Evolutionary conservation across 768 basidiomycete species (phyloP).

Genomic region (Boletus insuetus): DNA sequence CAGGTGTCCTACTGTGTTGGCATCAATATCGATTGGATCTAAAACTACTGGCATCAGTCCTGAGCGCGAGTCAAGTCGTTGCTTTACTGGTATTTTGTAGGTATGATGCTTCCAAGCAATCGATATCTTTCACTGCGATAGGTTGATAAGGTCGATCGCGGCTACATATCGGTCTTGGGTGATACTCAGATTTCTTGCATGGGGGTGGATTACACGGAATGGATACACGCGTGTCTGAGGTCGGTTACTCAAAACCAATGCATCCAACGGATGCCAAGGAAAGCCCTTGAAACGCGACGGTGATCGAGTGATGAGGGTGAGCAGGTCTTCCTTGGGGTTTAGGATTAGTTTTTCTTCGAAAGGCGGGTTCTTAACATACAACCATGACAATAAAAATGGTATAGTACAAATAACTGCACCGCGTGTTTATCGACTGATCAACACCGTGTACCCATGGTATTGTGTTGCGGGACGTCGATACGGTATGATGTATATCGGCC

Average conservation of each 20-base stretch:
- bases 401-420: constrained; percentile 23
- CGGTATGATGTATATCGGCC: constrained; percentile 19
- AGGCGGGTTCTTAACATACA: constrained; percentile 18
- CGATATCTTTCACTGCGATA: no score
- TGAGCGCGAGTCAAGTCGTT: no score
- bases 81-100: no score
- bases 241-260: not conserved
- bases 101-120: no score
- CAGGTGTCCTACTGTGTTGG: no score
- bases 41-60: no score
- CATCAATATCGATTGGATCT: no score
- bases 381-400: constrained; percentile 14
- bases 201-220: no score
- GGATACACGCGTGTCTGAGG: not conserved
- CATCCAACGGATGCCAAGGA: not conserved
- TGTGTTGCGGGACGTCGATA: constrained; percentile 8
- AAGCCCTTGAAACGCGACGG: not conserved
- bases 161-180: no score
- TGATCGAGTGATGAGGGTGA: not conserved
- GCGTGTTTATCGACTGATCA: constrained; percentile 8
- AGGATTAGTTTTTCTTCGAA: constrained; percentile 2
- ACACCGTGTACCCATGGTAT: constrained; percentile 20
- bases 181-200: no score
- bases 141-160: no score
- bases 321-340: not conserved